phyloP scores from a whole-genome alignment of 495 filamentous ascomycete genomes.

The Chaetomidium leptoderma region DNA sequence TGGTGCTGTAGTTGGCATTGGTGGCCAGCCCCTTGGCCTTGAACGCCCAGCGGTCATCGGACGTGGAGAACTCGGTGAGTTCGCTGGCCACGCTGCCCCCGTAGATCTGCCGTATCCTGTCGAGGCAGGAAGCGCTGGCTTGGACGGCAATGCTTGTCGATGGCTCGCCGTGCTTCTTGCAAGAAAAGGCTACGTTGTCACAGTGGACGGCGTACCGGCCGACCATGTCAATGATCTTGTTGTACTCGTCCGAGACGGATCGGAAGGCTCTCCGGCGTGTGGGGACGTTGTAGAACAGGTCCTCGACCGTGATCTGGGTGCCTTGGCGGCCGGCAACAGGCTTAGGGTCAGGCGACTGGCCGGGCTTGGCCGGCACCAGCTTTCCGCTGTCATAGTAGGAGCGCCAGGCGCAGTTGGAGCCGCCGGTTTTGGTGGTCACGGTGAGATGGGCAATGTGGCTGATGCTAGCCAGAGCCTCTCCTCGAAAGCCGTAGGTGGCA shows the following conservation, averaged over 20 bases:
- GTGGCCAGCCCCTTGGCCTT: conserved; percentile 75
- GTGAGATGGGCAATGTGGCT: conserved; percentile 96
- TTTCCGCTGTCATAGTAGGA: conserved; percentile 84
- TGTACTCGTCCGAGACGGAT: conserved; percentile 90
- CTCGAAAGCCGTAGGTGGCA: conserved; percentile 93
- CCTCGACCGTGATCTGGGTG: conserved; percentile 96
- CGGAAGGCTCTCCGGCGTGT: conserved; percentile 85
- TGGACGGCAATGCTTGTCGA: conserved; percentile 75
- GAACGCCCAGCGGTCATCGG: conserved; percentile 78
- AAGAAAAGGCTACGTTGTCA: conserved; percentile 82
- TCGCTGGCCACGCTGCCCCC: conserved; percentile 85
- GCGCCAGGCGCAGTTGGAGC: conserved; percentile 83
- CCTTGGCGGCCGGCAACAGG: conserved; percentile 86
- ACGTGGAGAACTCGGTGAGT: conserved; percentile 68
- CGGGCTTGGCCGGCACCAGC: conserved; percentile 82
- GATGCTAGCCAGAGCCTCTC: conserved; percentile 95
- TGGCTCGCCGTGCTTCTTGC: conserved; percentile 92
- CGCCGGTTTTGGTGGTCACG: conserved; percentile 88
- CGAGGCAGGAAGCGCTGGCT: conserved; percentile 61
- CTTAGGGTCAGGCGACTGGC: conserved; percentile 83
- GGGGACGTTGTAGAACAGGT: conserved; percentile 94
- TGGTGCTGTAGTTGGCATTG: conserved; percentile 94
- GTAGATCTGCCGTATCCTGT: conserved; percentile 88
- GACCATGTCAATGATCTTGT: conserved; percentile 94
- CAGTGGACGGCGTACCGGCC: conserved; percentile 96